Percentiles rank a stretch among this genome's conserved stretches.
phyloP scores from a whole-genome alignment of 805 yeast genomes.

The Myxozyma udenii region DNA sequence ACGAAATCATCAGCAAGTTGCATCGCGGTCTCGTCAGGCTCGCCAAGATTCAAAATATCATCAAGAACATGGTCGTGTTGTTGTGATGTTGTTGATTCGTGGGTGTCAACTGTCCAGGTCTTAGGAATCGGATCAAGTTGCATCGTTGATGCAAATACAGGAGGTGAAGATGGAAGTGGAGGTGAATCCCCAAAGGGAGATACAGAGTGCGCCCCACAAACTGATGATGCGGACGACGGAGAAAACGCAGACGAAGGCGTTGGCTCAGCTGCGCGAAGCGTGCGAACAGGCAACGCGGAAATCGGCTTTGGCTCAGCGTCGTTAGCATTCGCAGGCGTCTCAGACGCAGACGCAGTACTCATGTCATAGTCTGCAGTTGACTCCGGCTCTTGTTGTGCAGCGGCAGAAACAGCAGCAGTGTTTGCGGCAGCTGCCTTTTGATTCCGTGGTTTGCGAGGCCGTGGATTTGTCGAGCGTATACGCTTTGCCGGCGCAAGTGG shows the following conservation, averaged over 20 bases:
- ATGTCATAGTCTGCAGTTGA: background rate
- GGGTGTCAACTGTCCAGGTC: conserved; percentile 20
- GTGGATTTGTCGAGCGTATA: background rate
- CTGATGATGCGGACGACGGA: conserved; percentile 18
- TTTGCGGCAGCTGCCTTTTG: background rate
- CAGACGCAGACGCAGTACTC: background rate
- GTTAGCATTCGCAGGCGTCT: background rate
- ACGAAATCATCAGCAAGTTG: conserved; percentile 21
- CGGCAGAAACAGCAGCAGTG: background rate
- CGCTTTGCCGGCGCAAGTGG: conserved; percentile 1
- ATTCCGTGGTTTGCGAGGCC: background rate
- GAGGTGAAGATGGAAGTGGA: conserved; percentile 29
- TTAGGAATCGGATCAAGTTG: conserved; percentile 5
- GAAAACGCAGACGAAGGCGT: conserved; percentile 2
- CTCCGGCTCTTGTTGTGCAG: no score
- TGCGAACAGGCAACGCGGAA: conserved; percentile 1
- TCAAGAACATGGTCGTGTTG: no score
- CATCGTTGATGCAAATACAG: conserved; percentile 11
- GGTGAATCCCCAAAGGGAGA: conserved; percentile 20
- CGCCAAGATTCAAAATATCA: conserved; percentile 15
- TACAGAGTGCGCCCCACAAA: background rate
- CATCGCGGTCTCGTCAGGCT: conserved; percentile 7
- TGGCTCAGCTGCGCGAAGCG: conserved; percentile 7
- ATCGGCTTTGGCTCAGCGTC: no score
- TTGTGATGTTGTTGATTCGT: no score